Base-by-base conservation (phyloP, 805 yeast genomes). In the Metschnikowia similis region DNA sequence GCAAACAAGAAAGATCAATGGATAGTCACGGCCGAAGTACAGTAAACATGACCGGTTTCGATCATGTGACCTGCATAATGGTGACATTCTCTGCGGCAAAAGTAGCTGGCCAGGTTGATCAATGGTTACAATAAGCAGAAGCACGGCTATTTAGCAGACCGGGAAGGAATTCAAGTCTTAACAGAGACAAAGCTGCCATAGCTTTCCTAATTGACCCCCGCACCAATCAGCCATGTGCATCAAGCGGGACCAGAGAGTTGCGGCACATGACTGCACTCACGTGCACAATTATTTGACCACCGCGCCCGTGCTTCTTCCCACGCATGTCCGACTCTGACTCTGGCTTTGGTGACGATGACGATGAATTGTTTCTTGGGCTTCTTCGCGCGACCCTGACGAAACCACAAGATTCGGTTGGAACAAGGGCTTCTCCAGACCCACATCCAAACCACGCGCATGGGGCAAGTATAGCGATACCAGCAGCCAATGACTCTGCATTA, bases 351-450 rank as follows among this genome's bases (percentile, higher is more conserved):
- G 72, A 69, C 48, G 75, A 72, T 28, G 72, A 66, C 43, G 74
- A 70, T 52, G 82, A 76, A 71, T 69, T 55, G 65, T 61, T 83
- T 29, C 62, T 79, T 40, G 79, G 78, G n/a, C 65, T 84, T 10
- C 76, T 77, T 7, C 61, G 66, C 28, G 69, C 66, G 44, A 77
- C 77, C 0, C 69, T 66, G 36, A 35, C 26, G 8, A 41, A 41
- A n/a, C 35, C 63, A 54, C 41, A 35, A 35, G 32, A 16, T 27
- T 16, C 38, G 4, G 3, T 50, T 6, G n/a, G 42, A 30, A 31
- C 44, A 11, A 41, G 31, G n/a, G 5, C 41, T 17, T 28, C 11
- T 6, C 34, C 21, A 29, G 34, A 3, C 21, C 8, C 34, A 27
- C 26, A 8, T 13, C 28, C 9, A 9, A 21, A 9, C 28, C 37